phyloP scores from a whole-genome alignment of 495 filamentous ascomycete species.

The Xylaria flabelliformis region DNA sequence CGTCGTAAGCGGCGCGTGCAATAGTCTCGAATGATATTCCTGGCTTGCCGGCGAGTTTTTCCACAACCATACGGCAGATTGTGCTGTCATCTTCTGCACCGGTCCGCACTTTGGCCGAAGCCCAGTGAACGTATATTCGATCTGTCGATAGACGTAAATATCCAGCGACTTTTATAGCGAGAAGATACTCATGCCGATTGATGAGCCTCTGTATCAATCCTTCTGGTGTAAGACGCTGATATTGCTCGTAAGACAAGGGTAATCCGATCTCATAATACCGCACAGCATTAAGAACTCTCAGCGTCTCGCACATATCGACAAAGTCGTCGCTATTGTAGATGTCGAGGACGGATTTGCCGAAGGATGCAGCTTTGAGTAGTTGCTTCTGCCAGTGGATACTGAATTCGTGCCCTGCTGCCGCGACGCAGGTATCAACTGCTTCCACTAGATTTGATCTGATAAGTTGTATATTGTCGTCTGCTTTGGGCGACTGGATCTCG shows the following conservation, averaged over 20 bases:
- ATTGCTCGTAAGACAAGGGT: conserved; percentile 91
- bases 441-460: conserved; percentile 86
- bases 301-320: conserved; percentile 95
- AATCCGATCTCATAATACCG: conserved; percentile 90
- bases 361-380: conserved; percentile 90
- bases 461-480: conserved; percentile 94
- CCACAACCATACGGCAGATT: conserved; percentile 86
- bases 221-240: conserved; percentile 84
- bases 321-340: conserved; percentile 98
- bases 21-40: conserved; percentile 96
- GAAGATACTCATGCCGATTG: conserved; percentile 87
- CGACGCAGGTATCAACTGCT: conserved; percentile 85
- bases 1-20: conserved; percentile 92
- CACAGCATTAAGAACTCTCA: conserved; percentile 90
- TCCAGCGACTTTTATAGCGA: conserved; percentile 88
- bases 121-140: conserved; percentile 95
- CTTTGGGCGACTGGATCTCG: conserved; percentile 93
- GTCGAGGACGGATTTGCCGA: conserved; percentile 95
- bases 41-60: conserved; percentile 81
- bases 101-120: conserved; percentile 87
- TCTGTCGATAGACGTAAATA: conserved; percentile 87
- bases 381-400: conserved; percentile 92
- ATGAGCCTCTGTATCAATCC: conserved; percentile 83
- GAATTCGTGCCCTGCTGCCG: conserved; percentile 89
- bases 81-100: conserved; percentile 86